Evolutionary conservation across 352 stramenopile genomes (phyloP).

Genomic region (Globisporangium megalacanthum): DNA sequence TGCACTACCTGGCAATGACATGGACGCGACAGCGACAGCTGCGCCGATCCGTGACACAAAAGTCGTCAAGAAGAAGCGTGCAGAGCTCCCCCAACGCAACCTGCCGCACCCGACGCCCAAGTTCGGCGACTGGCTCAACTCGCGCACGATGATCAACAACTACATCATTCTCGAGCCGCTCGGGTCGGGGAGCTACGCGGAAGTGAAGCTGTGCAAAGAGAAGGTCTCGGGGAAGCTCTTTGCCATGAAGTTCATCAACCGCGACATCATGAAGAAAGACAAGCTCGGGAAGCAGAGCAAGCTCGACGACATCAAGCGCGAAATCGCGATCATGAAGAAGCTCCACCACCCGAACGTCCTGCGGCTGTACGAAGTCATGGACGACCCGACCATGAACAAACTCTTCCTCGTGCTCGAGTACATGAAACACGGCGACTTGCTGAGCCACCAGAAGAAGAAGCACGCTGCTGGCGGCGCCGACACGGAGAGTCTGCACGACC

Average conservation of each 20-base stretch:
- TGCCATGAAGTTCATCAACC: constrained; percentile 87
- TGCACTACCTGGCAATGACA: constrained; percentile 12
- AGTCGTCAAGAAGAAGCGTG: constrained; percentile 80
- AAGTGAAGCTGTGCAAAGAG: constrained; percentile 88
- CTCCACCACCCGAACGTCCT: constrained; percentile 94
- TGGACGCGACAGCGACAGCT: background rate
- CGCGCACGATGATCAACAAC: constrained; percentile 91
- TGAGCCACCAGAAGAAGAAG: constrained; percentile 75
- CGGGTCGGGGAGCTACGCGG: constrained; percentile 84
- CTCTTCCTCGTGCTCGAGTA: constrained; percentile 98
- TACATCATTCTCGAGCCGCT: constrained; percentile 89
- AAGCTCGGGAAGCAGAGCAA: constrained; percentile 78
- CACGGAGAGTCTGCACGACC: constrained; percentile 47
- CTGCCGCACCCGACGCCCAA: constrained; percentile 72
- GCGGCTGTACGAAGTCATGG: constrained; percentile 94
- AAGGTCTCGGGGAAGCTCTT: constrained; percentile 70
- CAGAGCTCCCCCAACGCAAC: constrained; percentile 66
- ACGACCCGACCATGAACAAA: constrained; percentile 91
- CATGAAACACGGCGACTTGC: constrained; percentile 81
- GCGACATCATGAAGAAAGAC: constrained; percentile 84
- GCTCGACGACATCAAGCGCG: constrained; percentile 85
- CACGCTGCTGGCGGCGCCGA: constrained; percentile 17
- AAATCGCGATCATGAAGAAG: constrained; percentile 98
- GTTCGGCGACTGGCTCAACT: constrained; percentile 83
- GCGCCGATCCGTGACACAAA: constrained; percentile 65